Percentiles rank a stretch among this genome's conserved stretches.
phyloP scores from a whole-genome alignment of 768 basidiomycete species.

The Candolleomyces eurysporus region DNA sequence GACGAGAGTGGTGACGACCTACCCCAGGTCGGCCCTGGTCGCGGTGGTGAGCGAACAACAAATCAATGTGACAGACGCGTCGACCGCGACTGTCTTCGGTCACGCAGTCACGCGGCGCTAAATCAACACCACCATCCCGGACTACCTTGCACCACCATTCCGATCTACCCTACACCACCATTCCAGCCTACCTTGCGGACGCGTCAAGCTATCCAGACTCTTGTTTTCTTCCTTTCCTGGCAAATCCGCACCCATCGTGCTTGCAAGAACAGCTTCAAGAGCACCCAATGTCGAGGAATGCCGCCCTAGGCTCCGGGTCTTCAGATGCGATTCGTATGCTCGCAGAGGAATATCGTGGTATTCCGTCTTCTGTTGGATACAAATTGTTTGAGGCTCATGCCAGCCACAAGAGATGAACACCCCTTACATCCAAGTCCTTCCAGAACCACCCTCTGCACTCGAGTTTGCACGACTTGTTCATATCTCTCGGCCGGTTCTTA shows the following conservation, averaged over 20 bases:
- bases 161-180: too few relatives aligned
- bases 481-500: conserved; percentile 70
- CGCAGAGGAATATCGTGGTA: conserved; percentile 44
- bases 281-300: not conserved
- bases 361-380: not conserved
- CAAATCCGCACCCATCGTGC: not conserved
- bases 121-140: not conserved
- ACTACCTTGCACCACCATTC: too few relatives aligned
- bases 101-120: not conserved
- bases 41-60: not conserved
- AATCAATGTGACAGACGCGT: conserved; percentile 3
- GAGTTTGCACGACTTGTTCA: conserved; percentile 70
- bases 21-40: not conserved
- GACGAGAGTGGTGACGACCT: not conserved
- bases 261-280: not conserved
- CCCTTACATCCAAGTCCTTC: conserved; percentile 43
- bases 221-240: too few relatives aligned
- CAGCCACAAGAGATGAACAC: conserved; percentile 57
- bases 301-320: not conserved
- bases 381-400: not conserved
- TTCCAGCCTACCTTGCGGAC: too few relatives aligned
- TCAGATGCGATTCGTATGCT: conserved; percentile 15
- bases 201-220: too few relatives aligned
- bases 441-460: conserved; percentile 58
- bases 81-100: not conserved